A percentile compares a stretch with the other conserved stretches of the same genome.
phyloP scores from a whole-genome alignment of 371 early-diverging fungal species.

The Sanchytrium tribonematis region DNA sequence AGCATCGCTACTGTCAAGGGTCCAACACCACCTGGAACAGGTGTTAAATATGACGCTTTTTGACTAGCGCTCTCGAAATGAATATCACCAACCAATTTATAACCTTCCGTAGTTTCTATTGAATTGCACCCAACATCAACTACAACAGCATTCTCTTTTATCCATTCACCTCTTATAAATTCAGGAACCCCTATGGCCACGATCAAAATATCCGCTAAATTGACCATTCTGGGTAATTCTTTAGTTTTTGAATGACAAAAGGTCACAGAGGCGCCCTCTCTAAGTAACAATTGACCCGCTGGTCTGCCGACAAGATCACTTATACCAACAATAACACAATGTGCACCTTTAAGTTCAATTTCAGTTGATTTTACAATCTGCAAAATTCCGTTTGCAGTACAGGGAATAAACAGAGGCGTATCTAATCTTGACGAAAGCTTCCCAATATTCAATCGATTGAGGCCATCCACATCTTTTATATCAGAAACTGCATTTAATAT shows the following conservation, averaged over 20 bases:
- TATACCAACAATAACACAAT: constrained; percentile 67
- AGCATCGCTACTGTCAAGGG: constrained; percentile 93
- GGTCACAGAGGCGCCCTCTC: constrained; percentile 58
- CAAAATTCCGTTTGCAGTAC: constrained; percentile 73
- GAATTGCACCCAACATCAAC: constrained; percentile 84
- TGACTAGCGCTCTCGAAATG: constrained; percentile 34
- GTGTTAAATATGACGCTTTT: constrained; percentile 51
- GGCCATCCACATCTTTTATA: constrained; percentile 82
- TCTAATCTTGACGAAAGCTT: constrained; percentile 43
- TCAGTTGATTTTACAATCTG: constrained; percentile 37
- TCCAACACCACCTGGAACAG: constrained; percentile 80
- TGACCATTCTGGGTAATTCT: constrained; percentile 36
- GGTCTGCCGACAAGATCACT: constrained; percentile 82
- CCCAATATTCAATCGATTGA: constrained; percentile 69
- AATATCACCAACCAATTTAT: constrained; percentile 73
- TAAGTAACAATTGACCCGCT: constrained; percentile 43
- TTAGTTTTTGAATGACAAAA: constrained; percentile 56
- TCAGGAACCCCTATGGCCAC: constrained; percentile 55
- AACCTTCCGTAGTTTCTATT: constrained; percentile 28
- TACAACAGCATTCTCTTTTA: constrained; percentile 64
- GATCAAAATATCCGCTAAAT: constrained; percentile 50
- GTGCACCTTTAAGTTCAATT: constrained; percentile 39
- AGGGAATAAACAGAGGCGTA: constrained; percentile 52
- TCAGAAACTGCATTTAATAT: constrained; percentile 53
- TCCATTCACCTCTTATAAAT: constrained; percentile 56